Conservation (phyloP, 2,329 filamentous ascomycete genomes). For the Endocalyx cinctus region DNA sequence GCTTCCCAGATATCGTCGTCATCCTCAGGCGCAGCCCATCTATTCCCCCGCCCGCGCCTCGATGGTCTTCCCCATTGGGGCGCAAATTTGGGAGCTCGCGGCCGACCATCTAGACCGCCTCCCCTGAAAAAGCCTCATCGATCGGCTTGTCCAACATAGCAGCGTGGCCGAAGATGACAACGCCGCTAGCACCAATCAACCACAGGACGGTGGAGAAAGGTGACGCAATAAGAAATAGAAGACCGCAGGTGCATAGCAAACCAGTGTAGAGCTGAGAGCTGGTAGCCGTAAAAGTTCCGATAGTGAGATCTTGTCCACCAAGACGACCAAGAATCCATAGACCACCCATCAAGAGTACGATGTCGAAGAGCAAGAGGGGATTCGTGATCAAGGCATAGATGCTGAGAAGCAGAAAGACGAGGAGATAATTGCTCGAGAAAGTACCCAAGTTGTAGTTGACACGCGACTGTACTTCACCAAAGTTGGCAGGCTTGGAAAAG, state of each 20-base stretch:
- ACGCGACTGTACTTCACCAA: slow-evolving; percentile 81
- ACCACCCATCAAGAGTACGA: slow-evolving; percentile 78
- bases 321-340: slow-evolving; percentile 91
- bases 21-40: slow-evolving; percentile 49
- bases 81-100: slow-evolving; percentile 94
- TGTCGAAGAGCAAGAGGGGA: slow-evolving; percentile 81
- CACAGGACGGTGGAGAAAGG: slow-evolving; percentile 83
- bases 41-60: slow-evolving; percentile 74
- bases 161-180: slow-evolving; percentile 92
- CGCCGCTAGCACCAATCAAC: slow-evolving; percentile 92
- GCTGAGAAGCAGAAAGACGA: slow-evolving; percentile 89
- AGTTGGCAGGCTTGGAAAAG: slow-evolving; percentile 88
- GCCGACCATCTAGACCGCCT: slow-evolving; percentile 99
- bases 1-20: slow-evolving; percentile 34
- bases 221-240: slow-evolving; percentile 79
- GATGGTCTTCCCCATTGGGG: slow-evolving; percentile 99
- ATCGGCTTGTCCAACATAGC: slow-evolving; percentile 97
- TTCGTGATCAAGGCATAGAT: slow-evolving; percentile 94
- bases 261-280: slow-evolving; percentile 92
- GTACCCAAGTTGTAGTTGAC: slow-evolving; percentile 97
- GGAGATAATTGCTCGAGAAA: slow-evolving; percentile 98
- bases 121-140: slow-evolving; percentile 99
- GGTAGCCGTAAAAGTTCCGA: slow-evolving; percentile 77
- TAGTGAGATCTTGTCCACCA: slow-evolving; percentile 78
- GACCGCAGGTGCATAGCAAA: slow-evolving; percentile 76